phyloP scores from a whole-genome alignment of 2,329 filamentous ascomycete genomes.

The Cadophora luteo-olivacea region DNA sequence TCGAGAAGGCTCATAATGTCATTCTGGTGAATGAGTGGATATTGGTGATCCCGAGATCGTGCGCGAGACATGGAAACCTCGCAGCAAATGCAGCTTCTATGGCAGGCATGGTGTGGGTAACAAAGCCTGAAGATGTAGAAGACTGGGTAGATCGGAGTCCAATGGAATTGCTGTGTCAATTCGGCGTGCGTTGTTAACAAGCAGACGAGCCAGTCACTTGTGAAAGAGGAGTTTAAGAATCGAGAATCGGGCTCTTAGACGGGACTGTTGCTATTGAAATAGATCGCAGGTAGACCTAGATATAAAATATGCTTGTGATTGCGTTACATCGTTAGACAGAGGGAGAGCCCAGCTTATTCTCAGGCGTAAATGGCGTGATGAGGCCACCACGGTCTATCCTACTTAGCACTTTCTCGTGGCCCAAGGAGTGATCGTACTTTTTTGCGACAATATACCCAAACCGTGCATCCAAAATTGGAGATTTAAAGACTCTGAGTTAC shows the following conservation, averaged over 20 bases:
- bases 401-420: background rate
- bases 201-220: background rate
- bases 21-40: constrained; percentile 45
- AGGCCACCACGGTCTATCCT: background rate
- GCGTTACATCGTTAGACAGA: too few relatives aligned
- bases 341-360: too few relatives aligned
- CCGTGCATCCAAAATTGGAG: too few relatives aligned
- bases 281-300: too few relatives aligned
- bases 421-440: too few relatives aligned
- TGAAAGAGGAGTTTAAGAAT: background rate
- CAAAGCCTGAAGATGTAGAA: constrained; percentile 36
- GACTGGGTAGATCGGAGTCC: constrained; percentile 40
- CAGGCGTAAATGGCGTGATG: too few relatives aligned
- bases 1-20: constrained; percentile 43
- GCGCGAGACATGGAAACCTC: constrained; percentile 39
- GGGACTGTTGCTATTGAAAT: background rate
- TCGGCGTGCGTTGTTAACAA: constrained; percentile 10
- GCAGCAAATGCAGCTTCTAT: constrained; percentile 47
- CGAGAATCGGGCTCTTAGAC: background rate
- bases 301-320: too few relatives aligned
- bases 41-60: constrained; percentile 44
- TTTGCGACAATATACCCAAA: too few relatives aligned
- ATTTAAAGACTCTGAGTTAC: too few relatives aligned
- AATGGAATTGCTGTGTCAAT: constrained; percentile 25
- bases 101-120: constrained; percentile 46